These are phyloP conservation scores for Solanum chiquidenum DNA, from an alignment of 257 asterid genomes.

Conservation along the genomic window DNA sequence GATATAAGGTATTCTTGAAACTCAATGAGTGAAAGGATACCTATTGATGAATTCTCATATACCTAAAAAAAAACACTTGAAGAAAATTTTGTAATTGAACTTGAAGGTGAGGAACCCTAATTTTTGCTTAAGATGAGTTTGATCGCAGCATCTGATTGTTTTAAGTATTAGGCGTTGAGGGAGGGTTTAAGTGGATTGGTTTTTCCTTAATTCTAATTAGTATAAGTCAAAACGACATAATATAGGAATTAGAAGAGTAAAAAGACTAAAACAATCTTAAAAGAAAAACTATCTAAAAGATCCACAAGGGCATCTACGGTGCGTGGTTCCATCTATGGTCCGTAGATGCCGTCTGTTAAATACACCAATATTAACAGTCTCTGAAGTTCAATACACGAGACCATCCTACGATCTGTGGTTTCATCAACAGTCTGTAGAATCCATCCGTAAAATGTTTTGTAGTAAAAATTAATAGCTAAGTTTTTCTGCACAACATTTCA, in stretches of 20 bases:
- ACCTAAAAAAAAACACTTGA: too few species aligned
- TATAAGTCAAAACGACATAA: background rate
- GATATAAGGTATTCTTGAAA: background rate
- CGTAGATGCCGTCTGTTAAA: too few species aligned
- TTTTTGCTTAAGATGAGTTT: background rate
- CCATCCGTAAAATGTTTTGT: accelerated
- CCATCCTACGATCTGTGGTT: too few species aligned
- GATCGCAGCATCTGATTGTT: too few species aligned
- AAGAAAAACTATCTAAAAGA: background rate
- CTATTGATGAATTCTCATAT: background rate
- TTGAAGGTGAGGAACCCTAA: too few species aligned
- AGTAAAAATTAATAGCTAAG: too few species aligned
- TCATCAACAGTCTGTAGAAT: too few species aligned
- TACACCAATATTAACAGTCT: too few species aligned
- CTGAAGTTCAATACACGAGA: too few species aligned
- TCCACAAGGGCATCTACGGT: background rate
- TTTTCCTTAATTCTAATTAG: too few species aligned
- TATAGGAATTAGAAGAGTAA: background rate
- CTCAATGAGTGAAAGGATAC: background rate
- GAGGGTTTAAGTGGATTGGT: background rate
- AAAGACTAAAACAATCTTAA: background rate
- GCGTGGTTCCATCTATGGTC: background rate
- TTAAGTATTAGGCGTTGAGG: background rate
- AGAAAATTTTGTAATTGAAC: too few species aligned
- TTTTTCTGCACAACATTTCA: background rate